Base-by-base conservation (phyloP, 176 grass and related monocot genomes). In the Cymbopogon citratus region DNA sequence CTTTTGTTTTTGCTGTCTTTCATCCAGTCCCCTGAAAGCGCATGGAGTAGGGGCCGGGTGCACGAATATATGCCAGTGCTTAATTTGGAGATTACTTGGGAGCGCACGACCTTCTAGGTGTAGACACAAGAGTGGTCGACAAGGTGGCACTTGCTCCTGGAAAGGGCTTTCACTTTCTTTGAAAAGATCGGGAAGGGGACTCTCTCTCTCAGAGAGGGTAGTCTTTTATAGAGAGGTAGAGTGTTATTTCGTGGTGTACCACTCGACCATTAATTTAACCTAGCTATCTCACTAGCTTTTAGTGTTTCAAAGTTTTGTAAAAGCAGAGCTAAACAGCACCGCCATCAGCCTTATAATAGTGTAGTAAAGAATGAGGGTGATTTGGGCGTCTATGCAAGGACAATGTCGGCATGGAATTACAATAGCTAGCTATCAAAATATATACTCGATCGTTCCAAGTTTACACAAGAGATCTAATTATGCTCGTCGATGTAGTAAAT, bases 81-180 rank as follows among this genome's bases (percentile, higher is more conserved):
- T 89, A 77, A 56, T 73, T 73, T 82, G 73, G 73, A 40, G 65
- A 71, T 85, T 77, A 81, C 65, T 59, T 29, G 60, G 63, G 29
- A 66, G 23, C 78, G 68, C 83, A 63, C 87, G 77, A 52, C 27
- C 8, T 82, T 85, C 83, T 43, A 89, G 35, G 72, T 59, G 72
- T 59, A 64, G 54, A 59, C 54, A 51, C 79, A 81, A 74, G 73
- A 72, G 78, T 63, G 51, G 71, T 77, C 43, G 87, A 89, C 78
- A 85, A 74, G 82, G 72, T 66, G 83, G 74, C 82, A 34, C 74
- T 85, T 77, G 87, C 35, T 71, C 65, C 83, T 85, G 83, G 87
- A 89, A 89, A 89, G 87, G 56, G 66, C 34, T 38, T 26, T 81
- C 73, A 7, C 87, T 89, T 89, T 89, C 72, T 80, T 81, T 34